phyloP scores from a whole-genome alignment of 257 asterid species.

The Marsdenia floribunda region DNA sequence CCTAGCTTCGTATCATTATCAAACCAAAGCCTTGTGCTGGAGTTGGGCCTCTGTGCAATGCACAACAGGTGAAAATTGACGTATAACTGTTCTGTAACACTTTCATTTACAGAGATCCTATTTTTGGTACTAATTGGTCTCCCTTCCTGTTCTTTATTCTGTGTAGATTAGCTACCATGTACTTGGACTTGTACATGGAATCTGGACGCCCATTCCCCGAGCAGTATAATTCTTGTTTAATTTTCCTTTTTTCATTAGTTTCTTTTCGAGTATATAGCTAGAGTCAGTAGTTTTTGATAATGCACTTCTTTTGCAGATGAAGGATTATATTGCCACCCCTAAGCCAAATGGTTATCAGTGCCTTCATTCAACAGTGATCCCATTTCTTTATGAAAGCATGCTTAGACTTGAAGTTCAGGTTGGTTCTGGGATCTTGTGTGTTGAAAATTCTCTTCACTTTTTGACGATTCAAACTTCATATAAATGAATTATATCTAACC shows the following conservation, averaged over 20 bases:
- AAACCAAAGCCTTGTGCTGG: slow-evolving; percentile 81
- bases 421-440: slow-evolving; percentile 10
- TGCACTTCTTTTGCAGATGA: slow-evolving; percentile 55
- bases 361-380: slow-evolving; percentile 91
- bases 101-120: background rate
- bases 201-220: slow-evolving; percentile 94
- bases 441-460: background rate
- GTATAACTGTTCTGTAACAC: slow-evolving; percentile 3
- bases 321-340: slow-evolving; percentile 89
- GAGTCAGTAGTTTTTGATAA: slow-evolving; percentile 14
- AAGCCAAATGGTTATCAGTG: slow-evolving; percentile 89
- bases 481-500: background rate
- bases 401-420: slow-evolving; percentile 94
- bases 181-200: slow-evolving; percentile 88
- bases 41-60: slow-evolving; percentile 82
- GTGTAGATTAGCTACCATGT: slow-evolving; percentile 88
- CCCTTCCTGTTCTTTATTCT: slow-evolving; percentile 21
- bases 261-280: background rate
- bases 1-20: slow-evolving; percentile 74
- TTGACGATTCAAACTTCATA: background rate
- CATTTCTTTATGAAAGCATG: slow-evolving; percentile 93
- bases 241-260: slow-evolving; percentile 16
- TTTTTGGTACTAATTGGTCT: slow-evolving; percentile 6
- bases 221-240: slow-evolving; percentile 46
- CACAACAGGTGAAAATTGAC: slow-evolving; percentile 63